These are phyloP conservation scores for Symbiodinium natans DNA, from an alignment of 73 alveolate genomes.

Conservation along the genomic window DNA sequence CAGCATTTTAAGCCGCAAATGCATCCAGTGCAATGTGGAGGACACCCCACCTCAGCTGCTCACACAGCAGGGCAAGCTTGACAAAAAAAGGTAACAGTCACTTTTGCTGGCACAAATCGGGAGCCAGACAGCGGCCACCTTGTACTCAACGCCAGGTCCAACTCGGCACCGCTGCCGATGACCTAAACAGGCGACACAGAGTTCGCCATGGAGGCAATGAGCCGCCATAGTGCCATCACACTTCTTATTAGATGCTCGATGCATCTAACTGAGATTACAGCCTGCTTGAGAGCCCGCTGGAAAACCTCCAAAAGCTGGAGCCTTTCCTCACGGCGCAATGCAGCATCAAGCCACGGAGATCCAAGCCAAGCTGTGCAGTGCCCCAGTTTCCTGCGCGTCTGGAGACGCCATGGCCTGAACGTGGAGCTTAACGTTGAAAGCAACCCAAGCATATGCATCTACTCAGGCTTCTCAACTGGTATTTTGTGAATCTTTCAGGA, in stretches of 20 bases:
- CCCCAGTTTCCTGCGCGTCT: slow-evolving; percentile 37
- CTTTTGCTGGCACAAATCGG: not conserved
- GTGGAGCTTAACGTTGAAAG: too few relatives aligned
- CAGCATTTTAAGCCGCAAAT: slow-evolving; percentile 9
- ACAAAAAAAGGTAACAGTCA: too few relatives aligned
- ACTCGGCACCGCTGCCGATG: slow-evolving; percentile 72
- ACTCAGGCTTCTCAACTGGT: not conserved
- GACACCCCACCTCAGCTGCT: slow-evolving; percentile 38
- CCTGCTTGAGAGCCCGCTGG: slow-evolving; percentile 90
- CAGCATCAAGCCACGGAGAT: not conserved
- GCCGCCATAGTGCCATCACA: too few relatives aligned
- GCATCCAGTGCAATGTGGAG: slow-evolving; percentile 85
- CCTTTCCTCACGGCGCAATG: slow-evolving; percentile 23
- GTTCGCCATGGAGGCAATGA: not conserved
- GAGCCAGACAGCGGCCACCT: slow-evolving; percentile 51
- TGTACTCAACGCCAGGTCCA: slow-evolving; percentile 70
- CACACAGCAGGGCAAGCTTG: not conserved
- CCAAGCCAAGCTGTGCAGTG: not conserved
- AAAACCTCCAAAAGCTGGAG: slow-evolving; percentile 42
- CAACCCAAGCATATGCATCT: not conserved
- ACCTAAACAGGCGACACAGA: not conserved
- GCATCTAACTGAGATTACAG: too few relatives aligned
- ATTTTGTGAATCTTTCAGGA: not conserved
- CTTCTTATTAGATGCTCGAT: too few relatives aligned
- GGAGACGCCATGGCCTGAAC: slow-evolving; percentile 78